Evolutionary conservation across 2,329 filamentous ascomycete species (phyloP), one percentile per base, ranked within the genome.

Genomic region (Stagonosporopsis tanaceti): DNA sequence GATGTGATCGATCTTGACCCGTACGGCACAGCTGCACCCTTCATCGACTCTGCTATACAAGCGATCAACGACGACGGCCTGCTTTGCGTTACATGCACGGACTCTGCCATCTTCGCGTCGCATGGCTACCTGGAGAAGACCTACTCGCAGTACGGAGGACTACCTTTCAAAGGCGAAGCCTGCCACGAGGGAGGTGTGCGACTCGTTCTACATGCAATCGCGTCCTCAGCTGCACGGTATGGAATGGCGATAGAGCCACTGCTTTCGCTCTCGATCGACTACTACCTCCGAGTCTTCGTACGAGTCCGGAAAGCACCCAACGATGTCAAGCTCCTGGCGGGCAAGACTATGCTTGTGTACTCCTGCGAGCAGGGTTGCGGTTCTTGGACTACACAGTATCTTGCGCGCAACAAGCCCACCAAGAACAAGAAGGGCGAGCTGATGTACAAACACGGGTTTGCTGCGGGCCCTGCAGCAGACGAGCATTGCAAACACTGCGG

Each of bases 1-100:
- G 92, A 98, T 75, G 93, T 97, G 22, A 95, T 99, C 62, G 95
- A 99, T 74, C 84, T 99, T 28, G 95, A 99, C 74, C 95, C 95
- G 0, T 99, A 99, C 69, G 95, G 95, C 39, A 96, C 92, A 0
- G 95, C 94, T 0, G 92, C 91, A 9, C 91, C 92, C 1, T 99
- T 99, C 76, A 84, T 99, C 51, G 95, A 99, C 73, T 88, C 92
- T 1, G 93, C 95, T 1, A 82, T 99, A 8, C 93, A 97, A 77
- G 87, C 91, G 1, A 85, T 97, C 7, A 87, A 90, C 62, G 92
- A 97, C 66, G 94, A 94, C 1, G 95, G 95, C 4, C 82, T 99
- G 37, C 84, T 99, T 4, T 97, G 93, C 74, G 90, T 99, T 5
- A 99, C 95, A 1, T 99, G 95, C 77, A 99, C 95, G 0, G 95